Conservation (phyloP, 2,329 filamentous ascomycete species). For the Ustulina deusta region DNA sequence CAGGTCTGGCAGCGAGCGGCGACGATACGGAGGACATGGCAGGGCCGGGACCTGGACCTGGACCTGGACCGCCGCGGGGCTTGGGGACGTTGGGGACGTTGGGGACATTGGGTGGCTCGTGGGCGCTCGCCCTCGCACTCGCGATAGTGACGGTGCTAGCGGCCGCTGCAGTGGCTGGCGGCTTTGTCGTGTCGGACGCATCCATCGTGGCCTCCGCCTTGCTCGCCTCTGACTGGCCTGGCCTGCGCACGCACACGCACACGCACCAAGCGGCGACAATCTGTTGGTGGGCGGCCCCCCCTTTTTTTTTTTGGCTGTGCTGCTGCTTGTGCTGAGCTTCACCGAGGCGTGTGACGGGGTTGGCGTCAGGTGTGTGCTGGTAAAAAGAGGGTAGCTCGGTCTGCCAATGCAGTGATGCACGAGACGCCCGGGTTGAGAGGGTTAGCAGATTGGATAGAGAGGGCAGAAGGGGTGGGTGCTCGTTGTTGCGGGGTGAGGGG, state of each 20-base stretch:
- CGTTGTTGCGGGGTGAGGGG: constrained; percentile 17
- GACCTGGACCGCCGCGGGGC: constrained; percentile 39
- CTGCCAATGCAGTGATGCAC: constrained; percentile 37
- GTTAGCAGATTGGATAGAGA: constrained; percentile 10
- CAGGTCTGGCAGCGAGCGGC: constrained; percentile 49
- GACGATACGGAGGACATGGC: constrained; percentile 36
- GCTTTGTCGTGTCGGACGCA: constrained; percentile 42
- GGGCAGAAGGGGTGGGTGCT: not conserved
- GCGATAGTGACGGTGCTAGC: not conserved
- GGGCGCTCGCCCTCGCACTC: constrained; percentile 30
- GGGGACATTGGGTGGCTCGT: constrained; percentile 45
- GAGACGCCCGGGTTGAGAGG: constrained; percentile 23
- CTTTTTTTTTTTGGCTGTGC: constrained; percentile 17
- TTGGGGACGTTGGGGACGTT: constrained; percentile 20
- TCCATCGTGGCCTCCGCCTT: constrained; percentile 44
- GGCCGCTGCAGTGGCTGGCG: constrained; percentile 31
- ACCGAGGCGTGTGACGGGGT: constrained; percentile 39
- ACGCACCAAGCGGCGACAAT: constrained; percentile 28
- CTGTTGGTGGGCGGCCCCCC: constrained; percentile 26
- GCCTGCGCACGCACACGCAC: constrained; percentile 8
- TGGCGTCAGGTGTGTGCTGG: constrained; percentile 37
- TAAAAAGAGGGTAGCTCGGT: constrained; percentile 38
- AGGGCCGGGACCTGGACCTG: constrained; percentile 11
- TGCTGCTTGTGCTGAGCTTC: constrained; percentile 31
- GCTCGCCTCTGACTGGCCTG: constrained; percentile 25